Base-by-base conservation (phyloP, 768 basidiomycete genomes). In the Tricholoma bakamatsutake region DNA sequence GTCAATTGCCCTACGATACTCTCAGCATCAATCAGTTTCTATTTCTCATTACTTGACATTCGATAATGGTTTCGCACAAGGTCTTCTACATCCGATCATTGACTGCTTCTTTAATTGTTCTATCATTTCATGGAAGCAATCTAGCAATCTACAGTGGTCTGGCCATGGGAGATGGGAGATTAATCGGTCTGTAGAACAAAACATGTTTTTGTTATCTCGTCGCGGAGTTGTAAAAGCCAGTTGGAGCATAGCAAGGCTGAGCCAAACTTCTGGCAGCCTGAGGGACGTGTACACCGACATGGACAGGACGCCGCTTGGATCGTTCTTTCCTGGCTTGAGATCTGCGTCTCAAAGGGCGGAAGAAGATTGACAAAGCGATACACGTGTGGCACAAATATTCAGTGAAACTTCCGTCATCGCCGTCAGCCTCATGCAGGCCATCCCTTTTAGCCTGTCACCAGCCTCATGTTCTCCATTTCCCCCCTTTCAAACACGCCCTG, bases 381-480 rank as follows among this genome's bases (percentile, higher is more conserved):
- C 50, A 50, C 50, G 50, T 50, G 50, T 34, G 21, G 17, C 27
- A 21, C n/a, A 50, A 12, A 21, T 3, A 9, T 34, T 18, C 21
- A 24, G 21, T 17, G 27, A 30, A 12, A 28, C 13, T 15, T 40
- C 13, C 39, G 18, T 40, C 5, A 24, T 35, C 13, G 48, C 17
- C 10, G 56, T 53, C 56, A 57, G 56, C 56, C 56, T 57, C 56
- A 57, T 57, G 56, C 55, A 47, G 9, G 13, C 4, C 27, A 6
- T 48, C 21, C 52, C 52, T 51, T 54, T 51, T 28, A 50, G 9
- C 49, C 50, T 35, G 34, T 11, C 50, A 35, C 18, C 27, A 51
- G 37, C 33, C 50, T 35, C 50, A 30, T 51, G 50, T 17, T 34
- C 2, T 7, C 27, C 34, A 21, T 18, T 10, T n/a, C 17, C 24